These are phyloP conservation scores for Limonium bicolor DNA, from an alignment of 148 eudicot genomes.

Conservation along the genomic window DNA sequence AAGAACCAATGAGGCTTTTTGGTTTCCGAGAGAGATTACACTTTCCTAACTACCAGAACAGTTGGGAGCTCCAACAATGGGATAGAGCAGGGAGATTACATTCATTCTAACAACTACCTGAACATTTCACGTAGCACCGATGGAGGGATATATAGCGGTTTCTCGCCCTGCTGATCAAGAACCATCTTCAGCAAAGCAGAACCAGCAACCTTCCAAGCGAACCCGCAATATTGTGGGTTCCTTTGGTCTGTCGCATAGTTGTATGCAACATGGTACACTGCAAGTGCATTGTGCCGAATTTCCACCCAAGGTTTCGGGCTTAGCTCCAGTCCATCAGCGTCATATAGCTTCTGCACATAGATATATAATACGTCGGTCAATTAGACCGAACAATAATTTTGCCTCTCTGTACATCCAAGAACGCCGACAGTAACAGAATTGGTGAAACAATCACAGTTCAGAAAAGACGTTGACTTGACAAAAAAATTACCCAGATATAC, in stretches of 20 bases:
- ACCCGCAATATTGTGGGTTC: slow-evolving; percentile 16
- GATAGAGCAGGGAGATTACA: neutral
- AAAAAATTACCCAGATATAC: slow-evolving; percentile 44
- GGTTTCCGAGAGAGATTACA: too few species aligned
- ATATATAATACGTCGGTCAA: too few species aligned
- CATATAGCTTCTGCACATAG: too few species aligned
- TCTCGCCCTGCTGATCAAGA: slow-evolving; percentile 12
- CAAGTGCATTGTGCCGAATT: slow-evolving; percentile 35
- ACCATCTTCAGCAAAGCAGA: slow-evolving; percentile 22
- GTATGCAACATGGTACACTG: slow-evolving; percentile 36
- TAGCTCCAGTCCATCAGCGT: too few species aligned
- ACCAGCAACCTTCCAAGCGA: slow-evolving; percentile 70
- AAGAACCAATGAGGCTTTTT: too few species aligned
- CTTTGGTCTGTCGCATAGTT: slow-evolving; percentile 14
- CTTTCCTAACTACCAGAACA: too few species aligned
- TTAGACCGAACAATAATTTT: too few species aligned
- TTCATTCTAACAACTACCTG: neutral
- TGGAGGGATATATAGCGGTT: slow-evolving; percentile 13
- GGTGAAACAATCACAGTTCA: too few species aligned
- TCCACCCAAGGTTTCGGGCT: slow-evolving; percentile 18
- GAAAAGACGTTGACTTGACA: too few species aligned
- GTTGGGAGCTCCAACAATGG: too few species aligned
- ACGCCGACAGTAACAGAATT: too few species aligned
- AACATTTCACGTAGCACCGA: slow-evolving; percentile 22
- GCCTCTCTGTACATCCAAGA: too few species aligned